Evolutionary conservation across 495 filamentous ascomycete species (phyloP).

Genomic region (Wilcoxina mikolae): DNA sequence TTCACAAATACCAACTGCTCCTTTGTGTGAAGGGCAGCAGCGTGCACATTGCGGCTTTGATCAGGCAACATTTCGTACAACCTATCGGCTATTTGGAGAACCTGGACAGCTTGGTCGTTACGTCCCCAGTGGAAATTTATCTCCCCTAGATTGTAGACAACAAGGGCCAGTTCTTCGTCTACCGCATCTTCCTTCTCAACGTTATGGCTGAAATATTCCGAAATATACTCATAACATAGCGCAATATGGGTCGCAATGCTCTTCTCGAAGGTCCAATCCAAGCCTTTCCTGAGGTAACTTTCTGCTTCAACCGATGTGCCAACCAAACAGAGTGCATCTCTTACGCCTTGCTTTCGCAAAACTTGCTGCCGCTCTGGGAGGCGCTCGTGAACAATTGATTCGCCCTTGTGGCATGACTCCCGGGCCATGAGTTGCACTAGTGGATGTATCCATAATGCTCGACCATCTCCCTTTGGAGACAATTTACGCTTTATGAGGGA

Average conservation of each 20-base stretch:
- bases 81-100: not conserved
- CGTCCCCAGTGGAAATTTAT: too few species aligned
- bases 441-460: not conserved
- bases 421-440: not conserved
- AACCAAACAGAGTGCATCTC: not conserved
- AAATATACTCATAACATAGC: not conserved
- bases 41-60: not conserved
- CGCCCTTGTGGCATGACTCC: not conserved
- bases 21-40: not conserved
- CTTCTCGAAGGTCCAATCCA: not conserved
- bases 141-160: not conserved
- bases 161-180: not conserved
- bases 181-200: not conserved
- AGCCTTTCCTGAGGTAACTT: not conserved
- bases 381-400: not conserved
- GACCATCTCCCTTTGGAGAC: not conserved
- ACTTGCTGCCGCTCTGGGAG: not conserved
- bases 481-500: conserved; percentile 1
- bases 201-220: not conserved
- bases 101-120: not conserved
- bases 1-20: not conserved
- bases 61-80: not conserved
- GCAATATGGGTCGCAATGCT: not conserved
- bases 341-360: not conserved
- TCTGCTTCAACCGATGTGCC: not conserved